A percentile compares a stretch with the other conserved stretches of the same genome.
phyloP scores from a whole-genome alignment of 305 asterid genomes.

The Fraxinus sp. region DNA sequence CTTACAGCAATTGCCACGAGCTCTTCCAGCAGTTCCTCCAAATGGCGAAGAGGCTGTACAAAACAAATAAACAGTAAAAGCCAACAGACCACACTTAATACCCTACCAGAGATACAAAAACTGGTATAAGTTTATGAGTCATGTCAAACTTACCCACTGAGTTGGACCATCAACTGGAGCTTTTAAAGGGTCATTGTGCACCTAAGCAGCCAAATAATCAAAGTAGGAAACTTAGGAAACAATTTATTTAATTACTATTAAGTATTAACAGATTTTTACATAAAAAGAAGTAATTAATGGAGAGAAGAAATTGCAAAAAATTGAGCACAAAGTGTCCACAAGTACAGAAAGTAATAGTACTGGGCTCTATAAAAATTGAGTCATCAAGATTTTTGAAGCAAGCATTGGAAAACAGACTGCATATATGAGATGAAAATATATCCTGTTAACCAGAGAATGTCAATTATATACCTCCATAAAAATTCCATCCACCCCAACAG shows the following conservation, averaged over 20 bases:
- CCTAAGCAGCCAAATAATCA: constrained; percentile 38
- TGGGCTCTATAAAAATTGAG: background rate
- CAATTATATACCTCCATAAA: constrained; percentile 64
- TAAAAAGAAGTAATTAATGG: background rate
- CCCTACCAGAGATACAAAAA: background rate
- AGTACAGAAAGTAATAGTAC: background rate
- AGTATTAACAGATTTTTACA: background rate
- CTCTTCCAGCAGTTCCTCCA: constrained; percentile 82
- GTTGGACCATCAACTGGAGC: constrained; percentile 93
- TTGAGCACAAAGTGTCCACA: background rate
- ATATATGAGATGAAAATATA: background rate
- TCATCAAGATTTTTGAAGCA: background rate
- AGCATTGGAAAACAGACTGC: background rate
- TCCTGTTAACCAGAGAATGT: background rate
- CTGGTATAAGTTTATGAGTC: background rate
- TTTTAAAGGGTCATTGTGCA: constrained; percentile 64
- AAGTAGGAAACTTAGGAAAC: constrained; percentile 8
- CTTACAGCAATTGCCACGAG: constrained; percentile 78
- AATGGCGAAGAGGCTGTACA: constrained; percentile 77
- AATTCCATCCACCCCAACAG: constrained; percentile 94
- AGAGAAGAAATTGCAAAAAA: background rate
- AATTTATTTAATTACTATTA: background rate
- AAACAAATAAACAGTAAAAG: constrained; percentile 2
- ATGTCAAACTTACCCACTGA: constrained; percentile 59
- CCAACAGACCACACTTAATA: background rate